phyloP scores from a whole-genome alignment of 192 early-diverging fungal species.

The Chytriomyces hyalinus region DNA sequence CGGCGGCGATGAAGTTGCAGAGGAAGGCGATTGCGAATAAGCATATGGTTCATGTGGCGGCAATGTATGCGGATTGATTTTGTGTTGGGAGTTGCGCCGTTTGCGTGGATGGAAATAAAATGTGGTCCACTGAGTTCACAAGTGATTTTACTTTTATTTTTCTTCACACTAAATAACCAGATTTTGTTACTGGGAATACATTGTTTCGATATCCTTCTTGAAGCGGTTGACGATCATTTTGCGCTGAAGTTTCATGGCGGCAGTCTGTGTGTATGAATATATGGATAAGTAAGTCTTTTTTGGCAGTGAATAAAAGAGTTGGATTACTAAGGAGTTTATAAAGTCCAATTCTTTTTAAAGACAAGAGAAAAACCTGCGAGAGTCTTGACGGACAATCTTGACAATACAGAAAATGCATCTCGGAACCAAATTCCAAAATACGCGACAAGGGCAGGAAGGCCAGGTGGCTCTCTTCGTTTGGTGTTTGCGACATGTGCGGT shows the following conservation, averaged over 20 bases:
- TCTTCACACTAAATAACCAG: too few relatives aligned
- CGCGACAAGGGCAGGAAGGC: slow-evolving; percentile 86
- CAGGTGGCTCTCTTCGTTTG: slow-evolving; percentile 36
- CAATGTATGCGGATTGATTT: too few relatives aligned
- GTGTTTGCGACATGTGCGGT: too few relatives aligned
- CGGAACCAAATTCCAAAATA: slow-evolving; percentile 87
- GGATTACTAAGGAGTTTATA: too few relatives aligned
- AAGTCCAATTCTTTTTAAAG: too few relatives aligned
- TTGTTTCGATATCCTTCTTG: slow-evolving; percentile 31
- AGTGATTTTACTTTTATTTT: slow-evolving; percentile 28
- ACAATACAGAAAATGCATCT: slow-evolving; percentile 60
- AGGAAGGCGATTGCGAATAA: slow-evolving; percentile 75
- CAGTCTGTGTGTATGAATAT: too few relatives aligned
- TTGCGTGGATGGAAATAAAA: too few relatives aligned
- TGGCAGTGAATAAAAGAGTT: too few relatives aligned
- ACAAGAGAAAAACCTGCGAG: too few relatives aligned
- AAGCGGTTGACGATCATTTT: slow-evolving; percentile 74
- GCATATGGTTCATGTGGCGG: slow-evolving; percentile 65
- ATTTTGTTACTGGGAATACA: slow-evolving; percentile 1
- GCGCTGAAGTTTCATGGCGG: slow-evolving; percentile 90
- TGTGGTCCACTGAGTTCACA: too few relatives aligned
- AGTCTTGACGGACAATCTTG: slow-evolving; percentile 61
- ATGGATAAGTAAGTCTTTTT: too few relatives aligned
- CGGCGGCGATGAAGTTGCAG: slow-evolving; percentile 91
- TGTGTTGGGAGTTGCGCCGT: too few relatives aligned